These are phyloP conservation scores for Citrus glauca DNA, from an alignment of 345 rosid species.

Conservation along the genomic window DNA sequence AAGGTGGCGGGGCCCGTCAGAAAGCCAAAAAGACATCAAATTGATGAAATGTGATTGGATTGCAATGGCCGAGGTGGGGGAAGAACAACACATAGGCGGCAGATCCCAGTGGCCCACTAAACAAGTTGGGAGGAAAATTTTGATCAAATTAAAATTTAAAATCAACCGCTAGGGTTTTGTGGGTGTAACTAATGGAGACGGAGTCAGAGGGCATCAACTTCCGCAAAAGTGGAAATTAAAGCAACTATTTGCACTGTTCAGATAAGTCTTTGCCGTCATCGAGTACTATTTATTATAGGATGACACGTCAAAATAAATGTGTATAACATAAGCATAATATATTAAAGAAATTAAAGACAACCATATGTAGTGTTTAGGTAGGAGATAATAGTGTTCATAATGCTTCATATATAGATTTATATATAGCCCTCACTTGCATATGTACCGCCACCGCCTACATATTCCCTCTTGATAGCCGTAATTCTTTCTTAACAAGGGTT, in stretches of 20 bases:
- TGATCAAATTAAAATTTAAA: background rate
- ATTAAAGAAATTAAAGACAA: too few relatives aligned
- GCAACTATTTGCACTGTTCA: background rate
- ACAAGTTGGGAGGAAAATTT: background rate
- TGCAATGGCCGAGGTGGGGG: background rate
- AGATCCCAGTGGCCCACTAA: background rate
- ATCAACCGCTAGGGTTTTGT: slow-evolving; percentile 4
- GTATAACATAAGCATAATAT: too few relatives aligned
- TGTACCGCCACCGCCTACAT: too few relatives aligned
- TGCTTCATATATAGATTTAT: too few relatives aligned
- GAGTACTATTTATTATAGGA: background rate
- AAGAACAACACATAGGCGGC: too few relatives aligned
- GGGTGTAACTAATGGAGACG: background rate
- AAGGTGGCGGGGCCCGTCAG: background rate
- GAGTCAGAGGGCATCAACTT: slow-evolving; percentile 19
- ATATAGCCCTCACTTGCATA: too few relatives aligned
- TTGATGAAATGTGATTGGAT: slow-evolving; percentile 7
- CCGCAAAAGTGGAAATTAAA: slow-evolving; percentile 8
- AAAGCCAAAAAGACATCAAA: background rate
- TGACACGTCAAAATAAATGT: background rate
- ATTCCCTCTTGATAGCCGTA: too few relatives aligned
- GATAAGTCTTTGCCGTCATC: background rate
- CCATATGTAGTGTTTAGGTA: too few relatives aligned
- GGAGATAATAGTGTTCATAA: too few relatives aligned
- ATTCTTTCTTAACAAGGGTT: too few relatives aligned